Conservation (phyloP, 2,329 filamentous ascomycete genomes). For the Pyrenophora seminiperda region DNA sequence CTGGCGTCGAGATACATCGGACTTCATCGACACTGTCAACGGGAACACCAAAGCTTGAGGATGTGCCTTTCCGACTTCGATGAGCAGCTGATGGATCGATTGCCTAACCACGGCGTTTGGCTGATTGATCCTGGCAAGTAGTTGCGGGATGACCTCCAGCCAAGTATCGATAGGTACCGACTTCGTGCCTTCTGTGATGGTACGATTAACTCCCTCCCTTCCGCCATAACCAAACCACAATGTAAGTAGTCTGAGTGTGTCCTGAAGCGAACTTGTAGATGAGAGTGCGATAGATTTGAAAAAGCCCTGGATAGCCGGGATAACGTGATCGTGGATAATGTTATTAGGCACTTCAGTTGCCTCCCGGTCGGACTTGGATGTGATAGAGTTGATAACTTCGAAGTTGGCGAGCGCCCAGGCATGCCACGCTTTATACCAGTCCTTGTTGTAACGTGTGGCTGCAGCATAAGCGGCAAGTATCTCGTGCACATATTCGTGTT, state of each 20-base stretch:
- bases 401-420: slow-evolving; percentile 98
- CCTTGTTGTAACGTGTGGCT: slow-evolving; percentile 90
- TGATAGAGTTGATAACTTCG: slow-evolving; percentile 87
- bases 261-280: slow-evolving; percentile 89
- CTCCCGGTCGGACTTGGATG: slow-evolving; percentile 67
- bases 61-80: slow-evolving; percentile 90
- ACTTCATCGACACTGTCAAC: slow-evolving; percentile 97
- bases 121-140: slow-evolving; percentile 97
- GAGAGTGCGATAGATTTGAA: slow-evolving; percentile 96
- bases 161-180: slow-evolving; percentile 96
- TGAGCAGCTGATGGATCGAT: slow-evolving; percentile 88
- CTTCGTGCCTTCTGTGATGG: slow-evolving; percentile 87
- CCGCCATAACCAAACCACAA: slow-evolving; percentile 96
- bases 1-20: slow-evolving; percentile 80
- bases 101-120: slow-evolving; percentile 86
- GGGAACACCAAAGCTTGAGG: slow-evolving; percentile 97
- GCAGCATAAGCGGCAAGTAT: slow-evolving; percentile 89
- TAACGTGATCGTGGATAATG: slow-evolving; percentile 82
- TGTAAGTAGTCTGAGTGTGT: slow-evolving; percentile 88
- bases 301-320: slow-evolving; percentile 93
- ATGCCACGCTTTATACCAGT: slow-evolving; percentile 99
- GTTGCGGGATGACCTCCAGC: slow-evolving; percentile 96
- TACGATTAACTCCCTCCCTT: slow-evolving; percentile 81
- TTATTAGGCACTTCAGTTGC: slow-evolving; percentile 64
- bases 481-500: slow-evolving; percentile 81